Base-by-base conservation (phyloP, 768 basidiomycete genomes). In the Hericium coralloides region DNA sequence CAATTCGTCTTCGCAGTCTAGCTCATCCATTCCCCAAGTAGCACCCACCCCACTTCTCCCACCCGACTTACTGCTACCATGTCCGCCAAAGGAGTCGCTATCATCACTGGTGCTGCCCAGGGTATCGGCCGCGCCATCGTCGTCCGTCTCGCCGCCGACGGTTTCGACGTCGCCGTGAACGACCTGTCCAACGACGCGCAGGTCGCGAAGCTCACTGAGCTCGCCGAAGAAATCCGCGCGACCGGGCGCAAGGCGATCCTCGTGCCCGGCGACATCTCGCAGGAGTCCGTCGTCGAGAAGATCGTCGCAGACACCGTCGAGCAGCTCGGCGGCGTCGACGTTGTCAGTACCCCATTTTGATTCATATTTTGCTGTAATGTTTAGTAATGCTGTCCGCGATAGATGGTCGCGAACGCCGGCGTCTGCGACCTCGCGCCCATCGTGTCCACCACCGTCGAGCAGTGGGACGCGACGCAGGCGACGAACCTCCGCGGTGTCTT, bases 91-190 rank as follows among this genome's bases (percentile, higher is more conserved):
- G 25, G 49, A 38, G 67, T 75, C 45, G 77, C 75, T 3, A 63
- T 77, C 52, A 66, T 80, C 39, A 79, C 78, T 0, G 79, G 78
- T 23, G 71, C 70, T 12, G 70, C 72, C 1, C 73, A 71, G 52
- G 81, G 80, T 20, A 78, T 81, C 17, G 80, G 80, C 0, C 70
- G 70, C 38, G 76, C 74, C 38, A 76, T 81, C 47, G 76, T 77
- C 6, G 58, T 72, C 4, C 72, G 76, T 4, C 73, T 82, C 14
- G 76, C 79, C 17, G 57, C 64, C 12, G 79, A 78, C 54, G 79
- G 80, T 4, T 75, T 72, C 60, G 69, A 78, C 49, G 60, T 81
- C 47, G 74, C 71, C 20, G 59, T 80, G 49, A 79, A 76, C 22
- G 81, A 79, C 49, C 49, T 50, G 9, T 23, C 49, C 1, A 36